These are phyloP conservation scores for Neltuma alba DNA, from an alignment of 306 rosid genomes.

Conservation along the genomic window DNA sequence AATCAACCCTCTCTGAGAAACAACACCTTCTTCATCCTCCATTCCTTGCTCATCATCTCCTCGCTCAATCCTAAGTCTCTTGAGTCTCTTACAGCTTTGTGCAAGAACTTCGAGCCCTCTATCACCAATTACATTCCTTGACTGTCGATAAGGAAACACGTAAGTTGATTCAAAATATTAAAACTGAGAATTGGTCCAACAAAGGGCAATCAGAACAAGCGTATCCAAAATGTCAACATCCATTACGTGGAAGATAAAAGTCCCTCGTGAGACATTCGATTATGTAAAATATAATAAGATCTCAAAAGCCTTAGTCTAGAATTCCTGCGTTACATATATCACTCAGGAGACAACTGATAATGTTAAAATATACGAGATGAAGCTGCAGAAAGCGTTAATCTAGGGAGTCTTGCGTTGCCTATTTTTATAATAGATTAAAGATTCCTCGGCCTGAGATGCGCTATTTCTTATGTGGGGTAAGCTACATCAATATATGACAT, in stretches of 20 bases:
- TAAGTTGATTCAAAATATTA: constrained; percentile 22
- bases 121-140: constrained; percentile 95
- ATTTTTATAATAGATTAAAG: not conserved
- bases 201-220: constrained; percentile 28
- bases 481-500: not conserved
- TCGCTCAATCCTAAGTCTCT: constrained; percentile 86
- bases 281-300: not conserved
- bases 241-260: not conserved
- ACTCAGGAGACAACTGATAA: not conserved
- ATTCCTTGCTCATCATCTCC: constrained; percentile 91
- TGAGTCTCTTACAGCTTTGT: constrained; percentile 70
- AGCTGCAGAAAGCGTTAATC: not conserved
- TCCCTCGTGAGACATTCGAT: constrained; percentile 4
- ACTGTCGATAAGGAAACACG: constrained; percentile 54
- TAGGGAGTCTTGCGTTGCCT: not conserved
- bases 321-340: not conserved
- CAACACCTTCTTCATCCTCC: constrained; percentile 91
- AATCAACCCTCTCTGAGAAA: constrained; percentile 90
- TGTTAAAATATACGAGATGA: not conserved
- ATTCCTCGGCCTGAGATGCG: not conserved
- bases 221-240: constrained; percentile 10
- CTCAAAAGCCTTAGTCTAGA: not conserved
- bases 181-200: constrained; percentile 19
- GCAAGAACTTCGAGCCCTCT: constrained; percentile 94
- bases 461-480: not conserved